phyloP scores from a whole-genome alignment of 2,329 filamentous ascomycete genomes.

The Aureobasidium sp. region DNA sequence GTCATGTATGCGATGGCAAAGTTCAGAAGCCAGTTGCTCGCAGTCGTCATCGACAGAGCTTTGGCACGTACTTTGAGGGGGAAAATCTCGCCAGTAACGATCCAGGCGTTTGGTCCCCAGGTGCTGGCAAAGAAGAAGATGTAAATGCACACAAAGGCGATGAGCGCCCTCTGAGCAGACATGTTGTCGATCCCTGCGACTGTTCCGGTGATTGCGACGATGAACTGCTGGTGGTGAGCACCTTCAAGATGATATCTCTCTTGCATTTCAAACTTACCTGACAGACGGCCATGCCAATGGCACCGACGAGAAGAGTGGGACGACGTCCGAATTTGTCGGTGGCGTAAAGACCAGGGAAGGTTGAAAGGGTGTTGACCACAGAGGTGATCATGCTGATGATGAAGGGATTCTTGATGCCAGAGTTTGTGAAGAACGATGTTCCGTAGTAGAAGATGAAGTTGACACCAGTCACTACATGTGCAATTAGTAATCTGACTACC shows the following conservation, averaged over 20 bases:
- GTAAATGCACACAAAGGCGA: constrained; percentile 47
- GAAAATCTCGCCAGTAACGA: constrained; percentile 65
- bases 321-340: constrained; percentile 74
- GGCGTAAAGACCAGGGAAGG: constrained; percentile 58
- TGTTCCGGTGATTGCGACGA: constrained; percentile 44
- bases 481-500: too few relatives aligned
- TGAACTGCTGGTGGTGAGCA: too few relatives aligned
- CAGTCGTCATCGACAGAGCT: constrained; percentile 37
- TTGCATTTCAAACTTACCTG: too few relatives aligned
- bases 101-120: constrained; percentile 70
- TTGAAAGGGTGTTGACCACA: constrained; percentile 71
- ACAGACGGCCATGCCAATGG: constrained; percentile 60
- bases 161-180: constrained; percentile 29
- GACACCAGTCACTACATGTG: constrained; percentile 56
- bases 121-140: constrained; percentile 68
- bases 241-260: too few relatives aligned
- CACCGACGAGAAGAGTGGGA: constrained; percentile 66
- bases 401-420: constrained; percentile 28
- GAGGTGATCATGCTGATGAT: constrained; percentile 58
- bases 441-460: constrained; percentile 66
- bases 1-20: constrained; percentile 76
- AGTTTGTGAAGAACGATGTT: constrained; percentile 57
- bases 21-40: constrained; percentile 51
- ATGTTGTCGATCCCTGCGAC: constrained; percentile 20
- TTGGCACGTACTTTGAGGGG: constrained; percentile 63